A percentile compares a stretch with the other conserved stretches of the same genome.
These are phyloP conservation scores for Cladosporium halotolerans DNA, from an alignment of 2,329 filamentous ascomycete genomes.

Conservation along the genomic window DNA sequence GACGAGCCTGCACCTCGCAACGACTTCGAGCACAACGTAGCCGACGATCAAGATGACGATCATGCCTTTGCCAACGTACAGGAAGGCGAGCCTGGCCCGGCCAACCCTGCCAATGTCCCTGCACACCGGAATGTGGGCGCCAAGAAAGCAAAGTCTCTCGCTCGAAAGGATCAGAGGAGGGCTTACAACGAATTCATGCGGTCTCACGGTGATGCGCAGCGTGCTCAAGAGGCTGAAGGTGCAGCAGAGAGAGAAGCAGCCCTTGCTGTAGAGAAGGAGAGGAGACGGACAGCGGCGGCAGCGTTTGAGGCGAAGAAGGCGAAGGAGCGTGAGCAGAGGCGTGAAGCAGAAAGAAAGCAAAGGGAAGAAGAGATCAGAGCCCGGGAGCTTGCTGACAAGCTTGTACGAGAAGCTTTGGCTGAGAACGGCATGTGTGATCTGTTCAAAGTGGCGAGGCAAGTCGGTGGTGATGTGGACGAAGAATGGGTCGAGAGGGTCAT, in stretches of 20 bases:
- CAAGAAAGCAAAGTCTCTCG: slow-evolving; percentile 45
- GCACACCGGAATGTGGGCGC: slow-evolving; percentile 35
- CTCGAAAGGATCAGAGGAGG: slow-evolving; percentile 37
- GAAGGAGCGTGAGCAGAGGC: slow-evolving; percentile 34
- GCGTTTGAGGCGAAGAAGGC: slow-evolving; percentile 37
- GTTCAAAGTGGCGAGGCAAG: slow-evolving; percentile 34
- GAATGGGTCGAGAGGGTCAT: slow-evolving; percentile 41
- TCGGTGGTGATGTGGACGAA: slow-evolving; percentile 35
- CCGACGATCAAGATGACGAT: slow-evolving; percentile 10
- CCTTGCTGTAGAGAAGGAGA: slow-evolving; percentile 35
- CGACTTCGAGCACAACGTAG: slow-evolving; percentile 2
- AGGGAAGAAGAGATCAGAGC: slow-evolving; percentile 33
- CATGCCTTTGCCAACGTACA: background rate
- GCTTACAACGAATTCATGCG: slow-evolving; percentile 47
- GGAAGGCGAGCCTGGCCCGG: slow-evolving; percentile 20
- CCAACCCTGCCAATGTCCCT: slow-evolving; percentile 4
- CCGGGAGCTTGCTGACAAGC: slow-evolving; percentile 26
- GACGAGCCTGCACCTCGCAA: background rate
- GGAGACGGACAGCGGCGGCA: slow-evolving; percentile 37
- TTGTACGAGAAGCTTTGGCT: slow-evolving; percentile 28
- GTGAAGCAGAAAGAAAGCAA: slow-evolving; percentile 34
- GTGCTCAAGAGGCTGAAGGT: slow-evolving; percentile 37
- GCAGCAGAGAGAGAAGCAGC: slow-evolving; percentile 41
- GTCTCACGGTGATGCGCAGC: slow-evolving; percentile 42
- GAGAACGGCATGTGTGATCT: slow-evolving; percentile 30